Evolutionary conservation across 208 protist genomes (phyloP), one percentile per base, ranked within the genome.

Genomic region (Acanthamoeba royreba): DNA sequence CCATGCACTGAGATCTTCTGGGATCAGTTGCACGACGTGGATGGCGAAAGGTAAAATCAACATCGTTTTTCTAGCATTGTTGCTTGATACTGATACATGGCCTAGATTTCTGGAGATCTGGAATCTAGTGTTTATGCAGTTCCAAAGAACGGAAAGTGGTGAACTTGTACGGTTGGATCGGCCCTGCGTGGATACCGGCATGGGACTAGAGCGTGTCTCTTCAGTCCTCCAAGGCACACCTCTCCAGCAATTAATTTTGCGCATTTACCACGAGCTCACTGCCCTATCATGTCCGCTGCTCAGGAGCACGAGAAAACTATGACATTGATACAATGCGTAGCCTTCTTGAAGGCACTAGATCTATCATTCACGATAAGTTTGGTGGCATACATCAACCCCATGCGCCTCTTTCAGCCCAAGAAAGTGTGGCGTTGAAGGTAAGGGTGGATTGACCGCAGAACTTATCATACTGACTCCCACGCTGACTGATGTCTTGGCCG

Each of bases 91-190:
- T 61, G 53, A 61, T 61, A 11, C 31, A 49, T 69, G 81, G 0
- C 4, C 33, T n/a, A 86, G 94, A 35, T 95, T 53, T 4, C 87
- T 97, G 5, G 96, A 97, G 79, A 49, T 97, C 4, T 97, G 96
- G 96, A 97, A 97, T 79, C 43, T 97, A 4, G 96, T 97, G 55
- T 96, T 97, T 38, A 97, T 97, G 94, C 38, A 96, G 58, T 66
- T 94, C 53, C 22, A 95, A 11, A 69, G 63, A 9, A 35, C 11
- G 13, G 49, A 28, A 15, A 61, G 33, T 28, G 94, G 90, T 1
- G 15, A 35, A n/a, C 42, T 95, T 2, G 0, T 28, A 35, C 63
- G 33, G 19, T 86, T 96, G 22, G 33, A 81, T 22, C 31, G 43
- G 0, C 87, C 69, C 17, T 95, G 74, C 35, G 86, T 97, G 19